phyloP scores from a whole-genome alignment of 2,329 filamentous ascomycete species.

The Penicillium janthinellum region DNA sequence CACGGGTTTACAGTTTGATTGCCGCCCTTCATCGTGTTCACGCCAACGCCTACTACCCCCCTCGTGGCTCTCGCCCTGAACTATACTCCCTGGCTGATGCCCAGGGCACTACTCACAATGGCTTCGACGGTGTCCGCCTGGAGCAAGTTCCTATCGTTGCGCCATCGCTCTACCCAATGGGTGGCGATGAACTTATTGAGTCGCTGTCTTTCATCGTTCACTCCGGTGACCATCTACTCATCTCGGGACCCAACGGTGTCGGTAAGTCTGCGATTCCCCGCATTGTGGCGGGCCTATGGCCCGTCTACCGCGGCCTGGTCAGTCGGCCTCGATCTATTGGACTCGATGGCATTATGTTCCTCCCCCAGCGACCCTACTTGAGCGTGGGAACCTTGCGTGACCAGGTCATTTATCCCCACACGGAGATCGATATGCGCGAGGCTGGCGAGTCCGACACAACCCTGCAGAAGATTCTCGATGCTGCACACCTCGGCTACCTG shows the following conservation, averaged over 20 bases:
- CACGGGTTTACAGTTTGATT: constrained; percentile 91
- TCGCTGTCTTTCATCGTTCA: constrained; percentile 87
- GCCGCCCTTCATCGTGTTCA: constrained; percentile 93
- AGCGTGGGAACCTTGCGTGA: constrained; percentile 90
- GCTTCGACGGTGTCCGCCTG: constrained; percentile 90
- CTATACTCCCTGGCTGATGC: constrained; percentile 87
- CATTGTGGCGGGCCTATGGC: constrained; percentile 91
- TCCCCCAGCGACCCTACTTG: constrained; percentile 90
- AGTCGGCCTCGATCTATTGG: constrained; percentile 79
- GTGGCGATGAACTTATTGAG: constrained; percentile 88
- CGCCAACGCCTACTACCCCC: constrained; percentile 79
- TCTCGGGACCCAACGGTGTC: constrained; percentile 91
- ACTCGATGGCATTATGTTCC: constrained; percentile 95
- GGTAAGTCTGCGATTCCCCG: constrained; percentile 89
- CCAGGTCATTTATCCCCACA: constrained; percentile 97
- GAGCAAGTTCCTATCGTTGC: constrained; percentile 93
- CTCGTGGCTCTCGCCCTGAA: constrained; percentile 68
- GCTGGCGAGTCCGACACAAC: constrained; percentile 76
- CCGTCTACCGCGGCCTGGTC: constrained; percentile 89
- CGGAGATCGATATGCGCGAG: constrained; percentile 88
- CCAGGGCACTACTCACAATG: constrained; percentile 90
- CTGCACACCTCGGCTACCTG: constrained; percentile 83
- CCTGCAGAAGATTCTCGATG: constrained; percentile 75
- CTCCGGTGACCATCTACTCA: constrained; percentile 87
- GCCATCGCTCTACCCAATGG: constrained; percentile 81